Evolutionary conservation across 1,284 basidiomycete genomes (phyloP).

Genomic region (Ustilago trichophora): DNA sequence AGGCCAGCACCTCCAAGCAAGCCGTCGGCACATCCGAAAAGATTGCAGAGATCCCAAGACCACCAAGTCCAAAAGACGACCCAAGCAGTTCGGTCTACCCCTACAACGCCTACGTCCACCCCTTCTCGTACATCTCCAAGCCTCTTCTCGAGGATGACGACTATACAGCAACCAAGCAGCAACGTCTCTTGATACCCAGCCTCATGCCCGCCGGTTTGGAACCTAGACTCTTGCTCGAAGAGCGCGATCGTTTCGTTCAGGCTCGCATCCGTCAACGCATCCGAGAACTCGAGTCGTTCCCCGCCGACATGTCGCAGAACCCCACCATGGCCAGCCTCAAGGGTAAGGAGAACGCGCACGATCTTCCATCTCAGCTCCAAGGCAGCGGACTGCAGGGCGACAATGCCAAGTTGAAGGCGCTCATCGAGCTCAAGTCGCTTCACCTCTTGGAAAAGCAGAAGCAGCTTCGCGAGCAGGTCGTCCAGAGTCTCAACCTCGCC

Average conservation of each 20-base stretch:
- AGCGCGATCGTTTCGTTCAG: constrained; percentile 89
- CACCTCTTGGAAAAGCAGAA: constrained; percentile 90
- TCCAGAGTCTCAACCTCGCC: constrained; percentile 86
- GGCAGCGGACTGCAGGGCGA: constrained; percentile 66
- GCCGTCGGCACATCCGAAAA: constrained; percentile 39
- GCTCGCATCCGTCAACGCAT: constrained; percentile 89
- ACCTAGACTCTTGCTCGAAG: constrained; percentile 86
- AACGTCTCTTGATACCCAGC: constrained; percentile 84
- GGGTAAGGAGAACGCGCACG: constrained; percentile 42
- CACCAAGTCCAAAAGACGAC: constrained; percentile 71
- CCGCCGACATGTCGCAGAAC: constrained; percentile 74
- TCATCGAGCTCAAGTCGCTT: constrained; percentile 95
- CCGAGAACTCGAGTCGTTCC: constrained; percentile 83
- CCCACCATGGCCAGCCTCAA: constrained; percentile 50
- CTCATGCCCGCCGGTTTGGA: constrained; percentile 93
- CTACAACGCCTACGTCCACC: constrained; percentile 92
- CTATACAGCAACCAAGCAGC: constrained; percentile 74
- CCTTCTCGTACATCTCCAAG: constrained; percentile 73
- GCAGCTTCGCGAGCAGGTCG: constrained; percentile 82
- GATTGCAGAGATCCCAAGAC: constrained; percentile 48
- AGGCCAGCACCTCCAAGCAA: constrained; percentile 23
- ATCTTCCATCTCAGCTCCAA: constrained; percentile 24
- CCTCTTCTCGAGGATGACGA: constrained; percentile 53
- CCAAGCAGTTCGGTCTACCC: constrained; percentile 85
- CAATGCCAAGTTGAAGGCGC: constrained; percentile 81